A percentile compares a stretch with the other conserved stretches of the same genome.
Conservation (phyloP, 441 rosid species). For the Euphorbia schlechtendalii region DNA sequence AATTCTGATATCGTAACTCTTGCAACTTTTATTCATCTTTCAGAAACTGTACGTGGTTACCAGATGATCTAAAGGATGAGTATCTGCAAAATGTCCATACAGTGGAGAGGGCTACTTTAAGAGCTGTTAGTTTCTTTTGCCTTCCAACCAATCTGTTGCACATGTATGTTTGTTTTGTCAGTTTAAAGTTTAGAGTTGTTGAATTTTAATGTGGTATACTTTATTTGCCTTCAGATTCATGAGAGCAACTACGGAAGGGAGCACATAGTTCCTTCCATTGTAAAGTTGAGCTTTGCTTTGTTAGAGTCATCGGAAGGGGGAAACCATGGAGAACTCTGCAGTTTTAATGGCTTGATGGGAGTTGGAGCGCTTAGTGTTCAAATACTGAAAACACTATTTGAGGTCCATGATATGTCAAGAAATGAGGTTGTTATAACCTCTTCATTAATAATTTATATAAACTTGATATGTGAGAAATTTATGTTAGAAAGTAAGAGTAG, state of each 20-base stretch:
- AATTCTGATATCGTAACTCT: neutral
- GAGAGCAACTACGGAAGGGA: constrained; percentile 76
- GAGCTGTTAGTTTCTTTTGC: constrained; percentile 50
- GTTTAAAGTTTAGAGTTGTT: neutral
- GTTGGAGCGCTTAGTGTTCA: constrained; percentile 60
- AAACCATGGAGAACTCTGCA: constrained; percentile 25
- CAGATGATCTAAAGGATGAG: constrained; percentile 48
- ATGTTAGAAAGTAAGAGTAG: too few species aligned
- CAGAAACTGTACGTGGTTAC: constrained; percentile 75
- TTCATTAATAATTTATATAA: neutral
- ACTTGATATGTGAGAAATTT: constrained; percentile 1
- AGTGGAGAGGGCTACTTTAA: constrained; percentile 56
- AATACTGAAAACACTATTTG: constrained; percentile 64
- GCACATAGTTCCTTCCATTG: constrained; percentile 65
- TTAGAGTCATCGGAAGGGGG: constrained; percentile 55
- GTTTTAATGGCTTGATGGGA: constrained; percentile 45
- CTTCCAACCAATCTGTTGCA: constrained; percentile 9
- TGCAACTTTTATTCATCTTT: constrained; percentile 6
- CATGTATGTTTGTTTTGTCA: neutral
- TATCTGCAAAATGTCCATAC: constrained; percentile 39
- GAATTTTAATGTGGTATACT: neutral
- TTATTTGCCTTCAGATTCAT: constrained; percentile 41
- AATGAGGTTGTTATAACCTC: constrained; percentile 48
- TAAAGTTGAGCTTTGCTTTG: constrained; percentile 60
- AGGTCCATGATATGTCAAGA: constrained; percentile 79